Conservation (phyloP, 305 asterid species). For the Plantago coronopus region DNA sequence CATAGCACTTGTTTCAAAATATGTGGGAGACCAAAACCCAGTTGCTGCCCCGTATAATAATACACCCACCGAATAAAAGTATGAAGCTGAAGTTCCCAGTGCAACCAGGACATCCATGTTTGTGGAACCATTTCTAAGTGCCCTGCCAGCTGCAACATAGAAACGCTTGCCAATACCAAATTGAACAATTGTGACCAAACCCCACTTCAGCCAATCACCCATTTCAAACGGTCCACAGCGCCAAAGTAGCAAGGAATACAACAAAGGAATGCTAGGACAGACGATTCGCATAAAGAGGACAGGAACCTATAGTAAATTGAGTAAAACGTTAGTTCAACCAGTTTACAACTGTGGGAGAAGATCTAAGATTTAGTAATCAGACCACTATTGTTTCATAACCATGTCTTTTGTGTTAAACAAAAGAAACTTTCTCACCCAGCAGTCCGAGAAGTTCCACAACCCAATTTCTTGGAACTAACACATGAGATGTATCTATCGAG, state of each 20-base stretch:
- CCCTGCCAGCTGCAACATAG: constrained; percentile 95
- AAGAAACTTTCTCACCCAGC: background rate
- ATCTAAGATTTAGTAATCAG: constrained; percentile 1
- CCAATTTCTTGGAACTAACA: background rate
- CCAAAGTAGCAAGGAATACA: constrained; percentile 72
- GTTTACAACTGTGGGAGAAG: constrained; percentile 12
- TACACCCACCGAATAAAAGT: constrained; percentile 87
- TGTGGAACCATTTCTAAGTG: constrained; percentile 93
- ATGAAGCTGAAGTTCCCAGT: constrained; percentile 95
- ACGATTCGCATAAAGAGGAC: constrained; percentile 81
- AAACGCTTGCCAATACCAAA: constrained; percentile 94
- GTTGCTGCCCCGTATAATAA: constrained; percentile 84
- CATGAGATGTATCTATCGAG: too few relatives aligned
- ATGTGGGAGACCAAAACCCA: constrained; percentile 92
- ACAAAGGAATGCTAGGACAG: constrained; percentile 87
- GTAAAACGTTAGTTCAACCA: constrained; percentile 22
- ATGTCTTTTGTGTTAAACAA: background rate
- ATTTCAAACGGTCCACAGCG: constrained; percentile 96
- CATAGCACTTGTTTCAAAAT: constrained; percentile 99
- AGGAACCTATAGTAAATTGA: constrained; percentile 64
- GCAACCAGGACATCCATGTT: constrained; percentile 99
- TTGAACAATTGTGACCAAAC: constrained; percentile 78
- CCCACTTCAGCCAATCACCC: constrained; percentile 99
- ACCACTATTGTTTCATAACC: background rate
- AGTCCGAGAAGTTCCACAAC: constrained; percentile 11